Base-by-base conservation (phyloP, 1,284 basidiomycete genomes). In the Papiliotrema fonsecae region DNA sequence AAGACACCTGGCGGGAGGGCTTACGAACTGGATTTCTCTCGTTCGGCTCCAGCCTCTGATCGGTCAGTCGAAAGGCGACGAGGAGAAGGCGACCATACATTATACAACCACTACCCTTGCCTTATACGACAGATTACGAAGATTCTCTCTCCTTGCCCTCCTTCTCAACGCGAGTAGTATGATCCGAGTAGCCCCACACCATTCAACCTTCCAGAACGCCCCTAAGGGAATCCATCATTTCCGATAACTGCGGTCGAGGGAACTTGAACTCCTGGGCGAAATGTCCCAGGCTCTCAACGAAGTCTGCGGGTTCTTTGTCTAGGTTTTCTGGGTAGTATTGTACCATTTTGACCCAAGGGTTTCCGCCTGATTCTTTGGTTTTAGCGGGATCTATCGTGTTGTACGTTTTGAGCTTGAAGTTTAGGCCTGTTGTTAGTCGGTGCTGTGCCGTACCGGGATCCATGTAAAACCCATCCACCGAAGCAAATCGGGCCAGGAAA, bases 351-450 rank as follows among this genome's bases (percentile, higher is more conserved):
- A 56, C 41, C 60, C 62, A 69, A 2, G 54, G 47, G 18, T 61
- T 60, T 7, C 35, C 32, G 6, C 49, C 44, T 40, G 55, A 53
- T 13, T 42, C 40, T 34, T 49, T 49, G 7, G 41, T 47, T 13
- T 52, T 46, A 7, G 37, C 45, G 0, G 31, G 31, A 50, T 65
- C 60, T 34, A 60, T 54, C 42, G 62, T 55, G 42, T 58, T 68
- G 54, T 56, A 72, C 21, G 58, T 54, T 14, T 58, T 54, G 4
- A 72, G 55, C 46, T 67, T 67, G 66, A 72, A 74, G n/a, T 60
- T 67, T 14, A 71, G 54, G 45, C 62, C 71, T 73, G 46, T 16
- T 32, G 16, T 21, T 7, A 21, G 32, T 24, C 41, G 2, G 26
- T 10, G 3, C 5, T 42, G 25, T 19, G 26, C 13, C 38, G n/a